phyloP scores from a whole-genome alignment of 441 rosid genomes.

The Populus tomentosa region DNA sequence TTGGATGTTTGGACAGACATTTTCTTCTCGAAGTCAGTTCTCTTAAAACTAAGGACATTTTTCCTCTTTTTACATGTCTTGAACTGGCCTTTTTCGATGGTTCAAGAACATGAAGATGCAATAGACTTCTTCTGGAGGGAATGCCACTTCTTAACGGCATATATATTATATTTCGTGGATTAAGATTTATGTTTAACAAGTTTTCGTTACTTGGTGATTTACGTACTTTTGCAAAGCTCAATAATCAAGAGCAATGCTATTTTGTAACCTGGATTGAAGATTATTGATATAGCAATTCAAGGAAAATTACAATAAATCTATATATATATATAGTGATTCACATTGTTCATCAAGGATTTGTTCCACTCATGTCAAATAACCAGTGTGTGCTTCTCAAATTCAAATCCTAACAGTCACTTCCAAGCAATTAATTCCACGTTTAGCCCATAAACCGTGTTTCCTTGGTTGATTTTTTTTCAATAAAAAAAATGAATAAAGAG shows the following conservation, averaged over 20 bases:
- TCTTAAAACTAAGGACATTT: neutral
- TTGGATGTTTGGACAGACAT: conserved; percentile 83
- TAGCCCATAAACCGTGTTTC: too few relatives aligned
- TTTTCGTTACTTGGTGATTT: neutral
- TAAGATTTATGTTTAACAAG: too few relatives aligned
- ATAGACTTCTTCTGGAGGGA: neutral
- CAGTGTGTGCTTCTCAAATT: too few relatives aligned
- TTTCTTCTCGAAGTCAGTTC: conserved; percentile 56
- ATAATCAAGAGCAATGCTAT: neutral
- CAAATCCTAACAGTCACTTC: too few relatives aligned
- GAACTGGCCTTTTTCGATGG: conserved; percentile 16
- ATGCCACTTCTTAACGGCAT: neutral
- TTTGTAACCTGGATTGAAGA: neutral
- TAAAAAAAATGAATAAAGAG: too few relatives aligned
- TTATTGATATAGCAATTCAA: too few relatives aligned
- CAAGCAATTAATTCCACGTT: too few relatives aligned
- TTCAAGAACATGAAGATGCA: conserved; percentile 6
- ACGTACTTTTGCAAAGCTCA: neutral
- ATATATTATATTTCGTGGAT: neutral
- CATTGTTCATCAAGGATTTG: too few relatives aligned
- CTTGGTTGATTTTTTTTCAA: too few relatives aligned
- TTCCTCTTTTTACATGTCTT: neutral
- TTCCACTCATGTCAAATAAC: too few relatives aligned
- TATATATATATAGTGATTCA: too few relatives aligned
- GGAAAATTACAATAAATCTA: too few relatives aligned